Evolutionary conservation across 805 yeast genomes (phyloP), one percentile per base, ranked within the genome.

Genomic region (Myxozyma melibiosi): DNA sequence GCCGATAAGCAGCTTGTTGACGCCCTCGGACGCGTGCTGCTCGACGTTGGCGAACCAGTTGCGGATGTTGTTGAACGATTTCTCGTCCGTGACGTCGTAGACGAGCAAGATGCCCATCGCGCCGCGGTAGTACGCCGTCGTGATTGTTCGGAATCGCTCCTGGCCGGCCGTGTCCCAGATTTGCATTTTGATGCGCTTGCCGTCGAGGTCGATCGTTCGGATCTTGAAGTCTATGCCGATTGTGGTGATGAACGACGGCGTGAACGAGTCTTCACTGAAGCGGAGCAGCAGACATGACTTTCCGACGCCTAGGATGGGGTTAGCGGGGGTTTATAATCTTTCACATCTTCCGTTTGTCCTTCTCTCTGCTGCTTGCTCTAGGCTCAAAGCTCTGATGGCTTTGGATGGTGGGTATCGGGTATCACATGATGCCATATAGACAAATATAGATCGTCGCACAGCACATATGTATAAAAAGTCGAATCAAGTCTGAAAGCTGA

Each of bases 81-180:
- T 85, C 70, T 91, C 92, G 87, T 94, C 98, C 51, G 97, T 90
- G 48, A 94, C 97, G 71, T 94, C 99, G 73, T 94, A 94, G 47
- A 92, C 98, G 65, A 94, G 87, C 68, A 94, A 85, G 72, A 94
- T 92, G 62, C 99, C 99, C 77, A 94, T 97, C 16, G 98, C 97
- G 49, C 98, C 97, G 76, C 99, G 87, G 79, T 94, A 94, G 76
- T 94, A 94, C 14, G 97, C 92, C 2, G 97, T 90, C 16, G 99
- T 92, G 76, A 92, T 94, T 49, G 98, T 94, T 80, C 97, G 85
- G 78, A 92, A 92, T 67, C 98, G 80, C 76, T 92, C 99, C 78
- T 92, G 99, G 50, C 99, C 99, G 18, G 99, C 99, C 57, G 99
- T 92, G 73, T 92, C 99, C 99, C 99, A 92, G 42, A 92, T 88